phyloP scores from a whole-genome alignment of 257 asterid genomes.

The Striga asiatica region DNA sequence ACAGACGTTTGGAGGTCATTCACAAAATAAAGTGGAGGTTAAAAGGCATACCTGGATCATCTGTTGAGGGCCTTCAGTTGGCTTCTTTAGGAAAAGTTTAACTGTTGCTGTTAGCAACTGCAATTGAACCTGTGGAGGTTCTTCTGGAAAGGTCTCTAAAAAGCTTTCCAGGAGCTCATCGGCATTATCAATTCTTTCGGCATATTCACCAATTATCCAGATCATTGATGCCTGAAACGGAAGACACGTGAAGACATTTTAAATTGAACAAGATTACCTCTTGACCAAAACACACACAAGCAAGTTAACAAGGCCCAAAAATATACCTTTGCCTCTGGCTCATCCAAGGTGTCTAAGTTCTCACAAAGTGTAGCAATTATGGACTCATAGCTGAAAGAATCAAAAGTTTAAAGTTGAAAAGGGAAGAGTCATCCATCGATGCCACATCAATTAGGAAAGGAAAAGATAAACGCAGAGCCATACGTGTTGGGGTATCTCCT shows the following conservation, averaged over 20 bases:
- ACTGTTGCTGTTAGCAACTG: conserved; percentile 97
- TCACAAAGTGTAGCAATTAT: conserved; percentile 98
- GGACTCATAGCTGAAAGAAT: conserved; percentile 67
- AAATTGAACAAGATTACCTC: conserved; percentile 10
- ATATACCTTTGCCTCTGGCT: conserved; percentile 98
- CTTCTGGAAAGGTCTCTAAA: conserved; percentile 94
- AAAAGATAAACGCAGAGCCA: conserved; percentile 17
- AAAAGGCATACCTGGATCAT: conserved; percentile 78
- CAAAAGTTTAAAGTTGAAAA: not conserved
- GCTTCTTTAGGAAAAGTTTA: conserved; percentile 95
- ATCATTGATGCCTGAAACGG: conserved; percentile 89
- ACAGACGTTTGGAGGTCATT: conserved; percentile 1
- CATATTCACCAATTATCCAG: conserved; percentile 99
- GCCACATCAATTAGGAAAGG: conserved; percentile 7
- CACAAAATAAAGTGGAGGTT: conserved; percentile 9
- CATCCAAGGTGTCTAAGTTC: conserved; percentile 95
- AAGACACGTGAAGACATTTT: conserved; percentile 13
- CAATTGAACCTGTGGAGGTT: conserved; percentile 94
- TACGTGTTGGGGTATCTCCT: conserved; percentile 99
- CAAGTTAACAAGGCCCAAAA: conserved; percentile 9
- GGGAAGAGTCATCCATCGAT: conserved; percentile 3
- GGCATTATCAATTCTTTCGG: conserved; percentile 99
- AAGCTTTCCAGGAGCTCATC: conserved; percentile 99
- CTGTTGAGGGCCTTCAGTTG: conserved; percentile 99
- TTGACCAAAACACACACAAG: conserved; percentile 9